Conservation (phyloP, 1,284 basidiomycete genomes). For the Apiotrichum veenhuisii region DNA sequence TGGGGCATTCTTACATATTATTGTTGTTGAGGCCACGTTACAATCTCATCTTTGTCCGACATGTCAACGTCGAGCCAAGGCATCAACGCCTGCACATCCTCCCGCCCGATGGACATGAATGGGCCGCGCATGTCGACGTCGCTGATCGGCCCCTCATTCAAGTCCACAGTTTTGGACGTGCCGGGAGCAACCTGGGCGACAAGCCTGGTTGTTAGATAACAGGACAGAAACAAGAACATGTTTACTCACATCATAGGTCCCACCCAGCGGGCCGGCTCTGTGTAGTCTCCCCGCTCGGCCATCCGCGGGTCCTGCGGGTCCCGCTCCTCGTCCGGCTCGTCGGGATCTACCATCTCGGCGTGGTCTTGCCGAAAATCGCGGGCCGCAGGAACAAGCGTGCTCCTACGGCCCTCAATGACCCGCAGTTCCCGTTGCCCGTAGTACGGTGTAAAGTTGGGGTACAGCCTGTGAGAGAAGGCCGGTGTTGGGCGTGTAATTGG, state of each 20-base stretch:
- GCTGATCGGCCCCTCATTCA: too few species aligned
- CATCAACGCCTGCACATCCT: slow-evolving; percentile 39
- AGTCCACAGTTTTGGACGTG: not conserved
- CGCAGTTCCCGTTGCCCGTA: not conserved
- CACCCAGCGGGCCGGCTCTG: slow-evolving; percentile 37
- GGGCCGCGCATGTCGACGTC: not conserved
- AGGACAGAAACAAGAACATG: too few species aligned
- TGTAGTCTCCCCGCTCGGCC: slow-evolving; percentile 37
- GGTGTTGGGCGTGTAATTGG: slow-evolving; percentile 33
- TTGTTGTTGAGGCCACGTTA: too few species aligned
- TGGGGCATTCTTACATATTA: too few species aligned
- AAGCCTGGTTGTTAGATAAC: too few species aligned
- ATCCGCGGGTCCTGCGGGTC: slow-evolving; percentile 21
- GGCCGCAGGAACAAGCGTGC: not conserved
- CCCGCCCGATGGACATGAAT: slow-evolving; percentile 28
- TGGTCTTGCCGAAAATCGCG: slow-evolving; percentile 14
- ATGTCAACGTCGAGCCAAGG: slow-evolving; percentile 38
- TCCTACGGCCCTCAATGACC: too few species aligned
- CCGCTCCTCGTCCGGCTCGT: slow-evolving; percentile 21
- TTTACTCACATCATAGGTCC: slow-evolving; percentile 45
- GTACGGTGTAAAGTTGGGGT: slow-evolving; percentile 42
- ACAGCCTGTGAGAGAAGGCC: slow-evolving; percentile 28
- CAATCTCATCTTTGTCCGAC: too few species aligned
- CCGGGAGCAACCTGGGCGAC: too few species aligned
- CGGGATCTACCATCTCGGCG: slow-evolving; percentile 29